phyloP scores from a whole-genome alignment of 176 grass and related monocot species.

The Triticum monococcum region DNA sequence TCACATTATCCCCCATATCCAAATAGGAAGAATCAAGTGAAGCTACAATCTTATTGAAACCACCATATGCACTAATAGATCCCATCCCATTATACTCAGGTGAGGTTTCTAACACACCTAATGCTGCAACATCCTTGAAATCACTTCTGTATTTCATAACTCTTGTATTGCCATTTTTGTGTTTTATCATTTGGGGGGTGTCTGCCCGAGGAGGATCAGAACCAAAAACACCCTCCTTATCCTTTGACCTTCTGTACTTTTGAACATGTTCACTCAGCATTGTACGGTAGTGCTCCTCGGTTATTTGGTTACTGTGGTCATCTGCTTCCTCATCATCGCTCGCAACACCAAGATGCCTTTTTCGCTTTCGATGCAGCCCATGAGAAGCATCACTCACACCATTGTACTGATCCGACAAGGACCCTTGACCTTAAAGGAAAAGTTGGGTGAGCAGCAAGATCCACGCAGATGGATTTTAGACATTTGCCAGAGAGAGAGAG shows the following conservation, averaged over 20 bases:
- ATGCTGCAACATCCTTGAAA: slow-evolving; percentile 24
- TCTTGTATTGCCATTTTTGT: slow-evolving; percentile 46
- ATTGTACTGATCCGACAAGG: slow-evolving; percentile 64
- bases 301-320: slow-evolving; percentile 62
- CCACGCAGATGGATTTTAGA: slow-evolving; percentile 5
- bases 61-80: slow-evolving; percentile 52
- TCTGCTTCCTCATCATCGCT: slow-evolving; percentile 63
- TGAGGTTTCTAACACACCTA: slow-evolving; percentile 39
- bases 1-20: slow-evolving; percentile 86
- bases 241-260: slow-evolving; percentile 60
- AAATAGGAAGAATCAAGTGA: slow-evolving; percentile 75
- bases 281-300: slow-evolving; percentile 83
- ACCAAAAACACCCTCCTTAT: slow-evolving; percentile 54
- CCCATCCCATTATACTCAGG: slow-evolving; percentile 40
- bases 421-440: slow-evolving; percentile 48
- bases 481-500: too few species aligned
- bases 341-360: slow-evolving; percentile 40
- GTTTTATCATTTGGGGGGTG: slow-evolving; percentile 31
- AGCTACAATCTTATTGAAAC: slow-evolving; percentile 64
- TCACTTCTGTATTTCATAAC: slow-evolving; percentile 41
- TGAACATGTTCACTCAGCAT: slow-evolving; percentile 93
- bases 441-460: slow-evolving; percentile 26
- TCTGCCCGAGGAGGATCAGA: slow-evolving; percentile 43
- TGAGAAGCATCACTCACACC: slow-evolving; percentile 56
- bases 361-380: slow-evolving; percentile 44